Evolutionary conservation across 441 rosid species (phyloP), one percentile per base, ranked within the genome.

Genomic region (Hypseocharis bilobata): DNA sequence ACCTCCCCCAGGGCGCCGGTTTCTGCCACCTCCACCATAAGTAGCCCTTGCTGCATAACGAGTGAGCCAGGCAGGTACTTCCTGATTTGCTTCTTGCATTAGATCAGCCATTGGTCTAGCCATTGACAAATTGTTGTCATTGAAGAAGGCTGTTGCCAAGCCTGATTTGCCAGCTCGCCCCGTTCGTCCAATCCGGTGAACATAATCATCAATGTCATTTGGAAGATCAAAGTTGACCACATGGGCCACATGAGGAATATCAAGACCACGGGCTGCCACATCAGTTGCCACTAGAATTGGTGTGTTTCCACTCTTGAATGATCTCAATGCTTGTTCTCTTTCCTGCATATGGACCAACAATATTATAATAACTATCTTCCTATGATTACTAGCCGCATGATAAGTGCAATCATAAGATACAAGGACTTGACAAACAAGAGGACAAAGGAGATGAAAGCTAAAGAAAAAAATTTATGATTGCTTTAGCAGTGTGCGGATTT

Each of bases 241-340:
- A 45, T 92, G 98, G 26, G 96, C 92, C 7, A 92, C 98, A 8
- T 85, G 88, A 10, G 98, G 98, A 26, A 89, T 89, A 75, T 92
- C 98, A 47, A 89, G 98, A 56, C 95, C 98, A 51, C 98, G 96
- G 0, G 96, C 96, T 60, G 98, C 94, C 66, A 91, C 97, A 55
- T 92, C 98, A 2, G 96, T 89, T 38, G 96, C 96, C 0, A 92
- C 98, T 77, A 92, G 74, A 38, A 92, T 92, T 14, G 98, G 98
- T 16, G 94, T 84, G 49, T 77, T 82, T 19, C 98, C 96, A 47
- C 82, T 89, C 78, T 90, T 89, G 68, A 92, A 89, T 30, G 96
- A 86, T 20, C 85, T 79, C 76, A 92, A 73, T 44, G 98, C 98
- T 38, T 71, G 76, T 80, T 92, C 98, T 75, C 96, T 86, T 85